These are phyloP conservation scores for Daldinia grandis DNA, from an alignment of 495 filamentous ascomycete genomes.

Conservation along the genomic window DNA sequence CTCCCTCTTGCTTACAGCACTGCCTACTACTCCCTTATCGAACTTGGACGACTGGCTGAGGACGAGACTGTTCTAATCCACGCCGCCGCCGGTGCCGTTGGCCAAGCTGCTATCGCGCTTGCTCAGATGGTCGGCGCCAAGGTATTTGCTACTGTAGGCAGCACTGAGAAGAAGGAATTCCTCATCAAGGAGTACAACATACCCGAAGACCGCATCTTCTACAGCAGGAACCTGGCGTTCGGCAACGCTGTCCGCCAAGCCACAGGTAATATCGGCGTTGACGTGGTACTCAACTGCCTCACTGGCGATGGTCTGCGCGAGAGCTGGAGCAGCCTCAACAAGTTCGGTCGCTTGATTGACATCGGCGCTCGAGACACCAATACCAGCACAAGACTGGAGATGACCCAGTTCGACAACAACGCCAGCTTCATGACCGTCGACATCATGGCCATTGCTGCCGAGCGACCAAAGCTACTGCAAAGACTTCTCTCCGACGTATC, in stretches of 20 bases:
- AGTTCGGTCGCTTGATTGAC: conserved; percentile 59
- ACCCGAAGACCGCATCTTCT: conserved; percentile 64
- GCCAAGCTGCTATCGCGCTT: conserved; percentile 67
- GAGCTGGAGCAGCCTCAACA: conserved; percentile 58
- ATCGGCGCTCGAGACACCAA: conserved; percentile 53
- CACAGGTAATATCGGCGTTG: conserved; percentile 65
- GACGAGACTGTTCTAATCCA: conserved; percentile 70
- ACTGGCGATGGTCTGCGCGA: conserved; percentile 53
- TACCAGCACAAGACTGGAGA: conserved; percentile 51
- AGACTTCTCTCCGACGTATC: conserved; percentile 53
- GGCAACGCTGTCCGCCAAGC: conserved; percentile 55
- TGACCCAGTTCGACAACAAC: conserved; percentile 54
- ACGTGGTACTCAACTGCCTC: conserved; percentile 71
- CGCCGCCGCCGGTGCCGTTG: conserved; percentile 64
- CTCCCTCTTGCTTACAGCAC: conserved; percentile 66
- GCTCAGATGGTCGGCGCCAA: conserved; percentile 64
- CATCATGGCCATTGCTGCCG: conserved; percentile 50
- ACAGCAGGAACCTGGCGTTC: conserved; percentile 56
- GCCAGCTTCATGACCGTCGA: conserved; percentile 60
- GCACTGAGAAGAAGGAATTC: conserved; percentile 59
- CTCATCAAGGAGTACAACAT: conserved; percentile 61
- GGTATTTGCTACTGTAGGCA: conserved; percentile 66
- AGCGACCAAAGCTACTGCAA: conserved; percentile 51
- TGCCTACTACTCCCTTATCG: conserved; percentile 64
- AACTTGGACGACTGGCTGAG: conserved; percentile 55